Conservation (phyloP, 306 rosid species). For the Rosa chinensis region DNA sequence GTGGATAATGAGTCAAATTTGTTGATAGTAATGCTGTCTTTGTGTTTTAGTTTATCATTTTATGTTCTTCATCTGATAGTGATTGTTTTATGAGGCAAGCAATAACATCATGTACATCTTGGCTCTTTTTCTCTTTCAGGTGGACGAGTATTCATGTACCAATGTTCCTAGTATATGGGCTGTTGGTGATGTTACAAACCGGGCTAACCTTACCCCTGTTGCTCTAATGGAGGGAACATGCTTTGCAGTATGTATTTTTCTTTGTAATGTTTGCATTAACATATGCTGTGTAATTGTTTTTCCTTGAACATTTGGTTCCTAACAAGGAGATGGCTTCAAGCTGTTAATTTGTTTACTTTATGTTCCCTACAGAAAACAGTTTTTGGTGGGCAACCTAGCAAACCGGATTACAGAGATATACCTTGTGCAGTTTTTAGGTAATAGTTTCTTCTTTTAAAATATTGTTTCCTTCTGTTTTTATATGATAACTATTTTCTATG, state of each 20-base stretch:
- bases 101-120: not conserved
- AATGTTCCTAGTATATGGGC: slow-evolving; percentile 87
- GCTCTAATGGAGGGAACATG: slow-evolving; percentile 88
- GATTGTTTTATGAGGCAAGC: not conserved
- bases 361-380: slow-evolving; percentile 67
- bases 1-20: not conserved
- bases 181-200: slow-evolving; percentile 92
- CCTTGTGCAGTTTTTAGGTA: slow-evolving; percentile 59
- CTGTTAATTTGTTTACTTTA: slow-evolving; percentile 22
- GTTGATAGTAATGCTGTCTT: not conserved
- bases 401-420: slow-evolving; percentile 63
- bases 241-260: slow-evolving; percentile 67
- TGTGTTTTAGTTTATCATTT: not conserved
- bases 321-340: not conserved
- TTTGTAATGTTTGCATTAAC: slow-evolving; percentile 9
- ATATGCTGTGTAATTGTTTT: not conserved
- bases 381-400: slow-evolving; percentile 68
- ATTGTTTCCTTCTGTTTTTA: not conserved
- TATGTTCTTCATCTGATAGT: not conserved
- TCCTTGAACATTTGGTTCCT: not conserved
- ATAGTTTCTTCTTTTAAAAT: slow-evolving; percentile 2
- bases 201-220: slow-evolving; percentile 90
- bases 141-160: slow-evolving; percentile 75
- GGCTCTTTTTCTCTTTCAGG: slow-evolving; percentile 45
- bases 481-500: not conserved